A percentile compares a stretch with the other conserved stretches of the same genome.
Conservation (phyloP, 2,329 filamentous ascomycete species). For the Myriosclerotinia duriaeana region DNA sequence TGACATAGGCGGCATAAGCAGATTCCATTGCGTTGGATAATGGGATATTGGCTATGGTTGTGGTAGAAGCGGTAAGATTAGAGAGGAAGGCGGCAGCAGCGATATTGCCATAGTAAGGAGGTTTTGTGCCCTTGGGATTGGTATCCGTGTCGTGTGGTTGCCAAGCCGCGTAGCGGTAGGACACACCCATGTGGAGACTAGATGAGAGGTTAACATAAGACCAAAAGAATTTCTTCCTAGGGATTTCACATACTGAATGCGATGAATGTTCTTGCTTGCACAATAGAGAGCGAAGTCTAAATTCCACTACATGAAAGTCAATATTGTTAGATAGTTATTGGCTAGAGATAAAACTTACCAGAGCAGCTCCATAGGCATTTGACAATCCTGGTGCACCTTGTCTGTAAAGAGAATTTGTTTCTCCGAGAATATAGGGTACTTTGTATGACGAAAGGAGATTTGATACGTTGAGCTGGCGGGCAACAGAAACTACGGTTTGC, state of each 20-base stretch:
- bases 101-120: constrained; percentile 64
- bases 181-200: constrained; percentile 61
- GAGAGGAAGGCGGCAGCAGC: constrained; percentile 58
- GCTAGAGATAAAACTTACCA: constrained; percentile 36
- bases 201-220: background rate
- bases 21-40: constrained; percentile 45
- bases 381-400: constrained; percentile 61
- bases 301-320: constrained; percentile 47
- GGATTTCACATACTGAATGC: constrained; percentile 47
- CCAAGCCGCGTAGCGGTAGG: constrained; percentile 62
- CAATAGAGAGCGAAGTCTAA: constrained; percentile 61
- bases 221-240: background rate
- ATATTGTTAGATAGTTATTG: background rate
- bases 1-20: constrained; percentile 57
- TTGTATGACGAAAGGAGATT: constrained; percentile 41
- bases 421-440: constrained; percentile 38
- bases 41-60: constrained; percentile 51
- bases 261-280: constrained; percentile 54
- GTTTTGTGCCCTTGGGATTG: constrained; percentile 55
- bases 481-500: constrained; percentile 50
- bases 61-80: constrained; percentile 41
- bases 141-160: constrained; percentile 55
- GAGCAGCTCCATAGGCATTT: constrained; percentile 63
- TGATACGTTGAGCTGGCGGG: constrained; percentile 40
- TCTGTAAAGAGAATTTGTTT: constrained; percentile 63